Evolutionary conservation across 2,329 filamentous ascomycete species (phyloP).

Genomic region (Penicillium sp.): DNA sequence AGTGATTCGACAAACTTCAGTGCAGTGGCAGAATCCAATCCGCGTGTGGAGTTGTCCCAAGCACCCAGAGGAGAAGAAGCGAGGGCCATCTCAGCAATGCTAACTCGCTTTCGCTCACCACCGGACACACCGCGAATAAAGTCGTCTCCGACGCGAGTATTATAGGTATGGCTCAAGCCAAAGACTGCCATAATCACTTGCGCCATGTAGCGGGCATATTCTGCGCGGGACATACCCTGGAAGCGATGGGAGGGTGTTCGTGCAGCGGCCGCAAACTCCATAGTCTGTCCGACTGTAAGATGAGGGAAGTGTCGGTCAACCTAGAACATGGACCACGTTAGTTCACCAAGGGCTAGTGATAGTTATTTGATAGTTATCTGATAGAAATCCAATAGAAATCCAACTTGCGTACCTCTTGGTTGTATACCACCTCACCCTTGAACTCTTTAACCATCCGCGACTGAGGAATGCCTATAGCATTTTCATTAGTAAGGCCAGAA

Average conservation of each 20-base stretch:
- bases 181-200: slow-evolving; percentile 44
- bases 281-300: slow-evolving; percentile 64
- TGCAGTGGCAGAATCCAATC: slow-evolving; percentile 49
- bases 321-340: slow-evolving; percentile 65
- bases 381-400: too few species aligned
- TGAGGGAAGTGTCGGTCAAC: slow-evolving; percentile 68
- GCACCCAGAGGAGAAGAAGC: slow-evolving; percentile 41
- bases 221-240: slow-evolving; percentile 28
- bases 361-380: too few species aligned
- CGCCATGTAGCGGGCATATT: slow-evolving; percentile 40
- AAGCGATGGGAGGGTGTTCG: slow-evolving; percentile 40
- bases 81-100: slow-evolving; percentile 52
- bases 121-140: slow-evolving; percentile 58
- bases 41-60: slow-evolving; percentile 45
- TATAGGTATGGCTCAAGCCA: slow-evolving; percentile 46
- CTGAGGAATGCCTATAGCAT: slow-evolving; percentile 19
- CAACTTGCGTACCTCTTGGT: slow-evolving; percentile 42
- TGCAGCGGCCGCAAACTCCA: slow-evolving; percentile 70
- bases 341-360: slow-evolving; percentile 39
- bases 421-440: slow-evolving; percentile 37
- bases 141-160: slow-evolving; percentile 48
- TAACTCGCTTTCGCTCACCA: slow-evolving; percentile 57
- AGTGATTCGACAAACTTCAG: slow-evolving; percentile 51
- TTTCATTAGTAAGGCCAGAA: not conserved
- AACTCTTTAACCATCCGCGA: slow-evolving; percentile 33